Evolutionary conservation across 108 stramenopile species (phyloP), one percentile per base, ranked within the genome.

Genomic region (Cyclotella atomus): DNA sequence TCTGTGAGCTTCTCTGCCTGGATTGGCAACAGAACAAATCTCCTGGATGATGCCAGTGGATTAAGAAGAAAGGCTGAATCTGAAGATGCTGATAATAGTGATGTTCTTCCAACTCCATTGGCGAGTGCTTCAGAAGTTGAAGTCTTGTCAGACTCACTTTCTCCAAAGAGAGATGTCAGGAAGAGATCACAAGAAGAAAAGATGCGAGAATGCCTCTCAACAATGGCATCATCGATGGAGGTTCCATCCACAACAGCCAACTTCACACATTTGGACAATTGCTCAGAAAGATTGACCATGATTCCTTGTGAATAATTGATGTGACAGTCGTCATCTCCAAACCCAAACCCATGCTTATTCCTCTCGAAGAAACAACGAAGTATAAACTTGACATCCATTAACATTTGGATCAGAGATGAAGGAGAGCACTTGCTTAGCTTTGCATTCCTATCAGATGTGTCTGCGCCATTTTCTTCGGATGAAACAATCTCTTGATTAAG

Each of bases 1-100:
- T 93, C 95, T 30, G 76, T 84, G 54, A 93, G 85, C 0, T 90
- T 92, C 66, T 95, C 94, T n/a, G 91, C 71, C 56, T 91, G 94
- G 30, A 95, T 89, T 14, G 94, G 91, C 27, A 95, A 77, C 36
- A 95, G 71, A 25, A 80, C 79, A 54, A 92, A 95, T 41, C 94
- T 84, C 34, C 90, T 69, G 17, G 91, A 88, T 8, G 94, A 95
- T 33, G 83, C 47, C 44, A 95, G 67, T 15, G 94, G 94, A 43
- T 88, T 81, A 69, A 88, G 81, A 33, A 85, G 50, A 35, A 91
- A 67, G 2, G 90, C 71, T 8, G 60, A 65, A 7, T 73, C 72
- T 20, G 79, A 63, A 30, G 66, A 71, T 30, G 68, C 44, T 30
- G 65, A 67, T 47, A 71, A 34, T 28, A 65, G 30, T 19, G 77